A percentile compares a stretch with the other conserved stretches of the same genome.
Evolutionary conservation across 441 rosid species (phyloP).

Genomic region (Eruca vesicaria): DNA sequence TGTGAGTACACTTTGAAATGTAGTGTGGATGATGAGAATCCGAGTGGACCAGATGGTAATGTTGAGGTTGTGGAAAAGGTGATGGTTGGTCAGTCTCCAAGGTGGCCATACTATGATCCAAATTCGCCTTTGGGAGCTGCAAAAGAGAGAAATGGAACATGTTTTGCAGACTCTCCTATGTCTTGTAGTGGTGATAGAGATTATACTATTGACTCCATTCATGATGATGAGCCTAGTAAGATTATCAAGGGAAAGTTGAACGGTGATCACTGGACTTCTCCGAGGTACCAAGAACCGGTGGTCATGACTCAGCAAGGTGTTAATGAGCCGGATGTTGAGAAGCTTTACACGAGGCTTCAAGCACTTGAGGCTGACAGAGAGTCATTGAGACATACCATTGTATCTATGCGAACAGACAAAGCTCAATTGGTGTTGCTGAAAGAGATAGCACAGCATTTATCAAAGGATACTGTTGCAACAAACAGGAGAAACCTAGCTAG

Average conservation of each 20-base stretch:
- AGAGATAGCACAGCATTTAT: constrained; percentile 89
- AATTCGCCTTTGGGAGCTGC: constrained; percentile 47
- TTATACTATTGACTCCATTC: constrained; percentile 79
- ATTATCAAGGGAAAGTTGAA: constrained; percentile 26
- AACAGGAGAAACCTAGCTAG: constrained; percentile 44
- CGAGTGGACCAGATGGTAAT: constrained; percentile 44
- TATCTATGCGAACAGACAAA: constrained; percentile 96
- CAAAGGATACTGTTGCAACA: constrained; percentile 56
- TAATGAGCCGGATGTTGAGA: constrained; percentile 68
- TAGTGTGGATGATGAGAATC: constrained; percentile 63
- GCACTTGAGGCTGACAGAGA: constrained; percentile 97
- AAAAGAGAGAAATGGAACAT: constrained; percentile 47
- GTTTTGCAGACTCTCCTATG: constrained; percentile 57
- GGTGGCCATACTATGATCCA: constrained; percentile 45
- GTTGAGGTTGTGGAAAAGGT: constrained; percentile 61
- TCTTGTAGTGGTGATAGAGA: constrained; percentile 61
- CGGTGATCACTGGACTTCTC: constrained; percentile 46
- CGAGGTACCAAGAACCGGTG: constrained; percentile 40
- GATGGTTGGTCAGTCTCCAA: constrained; percentile 77
- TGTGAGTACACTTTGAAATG: constrained; percentile 71
- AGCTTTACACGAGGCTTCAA: constrained; percentile 86
- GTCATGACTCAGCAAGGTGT: constrained; percentile 40
- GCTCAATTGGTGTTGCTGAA: constrained; percentile 82
- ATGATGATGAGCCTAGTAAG: constrained; percentile 39
- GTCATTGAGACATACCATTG: constrained; percentile 86